Evolutionary conservation across 1,284 basidiomycete genomes (phyloP).

Genomic region (Melampsora larici-populina): DNA sequence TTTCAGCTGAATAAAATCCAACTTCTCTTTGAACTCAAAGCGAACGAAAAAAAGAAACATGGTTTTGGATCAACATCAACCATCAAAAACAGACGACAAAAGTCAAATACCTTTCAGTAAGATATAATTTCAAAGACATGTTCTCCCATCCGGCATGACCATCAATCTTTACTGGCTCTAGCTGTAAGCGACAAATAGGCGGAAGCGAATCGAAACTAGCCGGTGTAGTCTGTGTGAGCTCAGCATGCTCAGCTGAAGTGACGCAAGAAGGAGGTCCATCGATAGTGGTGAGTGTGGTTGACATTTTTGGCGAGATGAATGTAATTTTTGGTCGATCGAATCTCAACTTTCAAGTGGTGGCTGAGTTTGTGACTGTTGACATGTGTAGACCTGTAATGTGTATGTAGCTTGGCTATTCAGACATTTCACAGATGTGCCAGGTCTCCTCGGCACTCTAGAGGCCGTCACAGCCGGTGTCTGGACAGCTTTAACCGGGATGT

Average conservation of each 20-base stretch:
- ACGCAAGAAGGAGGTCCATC: background rate
- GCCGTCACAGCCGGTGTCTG: too few species aligned
- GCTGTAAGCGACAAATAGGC: background rate
- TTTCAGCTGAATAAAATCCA: background rate
- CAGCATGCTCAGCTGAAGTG: background rate
- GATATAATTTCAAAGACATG: background rate
- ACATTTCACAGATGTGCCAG: too few species aligned
- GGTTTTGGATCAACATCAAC: background rate
- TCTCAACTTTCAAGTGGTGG: too few species aligned
- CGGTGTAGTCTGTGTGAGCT: background rate
- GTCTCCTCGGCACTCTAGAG: too few species aligned
- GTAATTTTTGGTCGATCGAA: slow-evolving; percentile 52
- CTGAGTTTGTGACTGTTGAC: too few species aligned
- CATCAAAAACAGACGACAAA: background rate
- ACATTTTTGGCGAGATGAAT: too few species aligned
- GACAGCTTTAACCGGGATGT: too few species aligned
- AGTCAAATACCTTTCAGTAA: background rate
- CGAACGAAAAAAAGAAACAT: background rate
- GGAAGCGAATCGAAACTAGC: background rate
- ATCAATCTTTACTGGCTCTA: background rate
- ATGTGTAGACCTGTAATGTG: too few species aligned
- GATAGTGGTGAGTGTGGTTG: too few species aligned
- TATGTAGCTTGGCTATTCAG: too few species aligned
- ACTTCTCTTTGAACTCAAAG: background rate
- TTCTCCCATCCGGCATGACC: too few species aligned